Conservation (phyloP, 768 basidiomycete genomes). For the Amanita phalloides region DNA sequence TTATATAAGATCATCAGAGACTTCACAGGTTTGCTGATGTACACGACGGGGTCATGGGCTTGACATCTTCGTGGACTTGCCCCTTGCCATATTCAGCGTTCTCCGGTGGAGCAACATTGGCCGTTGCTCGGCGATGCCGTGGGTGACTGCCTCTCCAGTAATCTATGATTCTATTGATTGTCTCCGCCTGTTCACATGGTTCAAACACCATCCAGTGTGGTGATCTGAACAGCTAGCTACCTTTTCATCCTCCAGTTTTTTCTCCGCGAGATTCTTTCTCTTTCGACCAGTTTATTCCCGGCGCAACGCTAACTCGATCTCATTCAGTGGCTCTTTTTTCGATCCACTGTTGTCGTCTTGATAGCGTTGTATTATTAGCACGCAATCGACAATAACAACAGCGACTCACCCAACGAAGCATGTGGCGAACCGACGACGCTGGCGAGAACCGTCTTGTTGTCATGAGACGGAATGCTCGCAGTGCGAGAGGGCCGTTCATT, state of each 20-base stretch:
- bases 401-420: constrained; percentile 45
- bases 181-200: constrained; percentile 50
- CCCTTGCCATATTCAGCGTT: constrained; percentile 28
- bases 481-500: constrained; percentile 13
- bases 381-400: neutral
- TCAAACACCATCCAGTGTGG: neutral
- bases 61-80: constrained; percentile 19
- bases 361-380: neutral
- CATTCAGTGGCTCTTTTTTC: constrained; percentile 61
- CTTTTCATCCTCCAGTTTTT: constrained; percentile 82
- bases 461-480: constrained; percentile 22
- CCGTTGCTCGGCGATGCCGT: constrained; percentile 47
- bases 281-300: constrained; percentile 78
- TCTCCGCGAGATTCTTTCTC: constrained; percentile 70
- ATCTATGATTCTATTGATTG: constrained; percentile 78
- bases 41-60: constrained; percentile 34
- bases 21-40: too few species aligned
- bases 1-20: too few species aligned
- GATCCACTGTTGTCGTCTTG: constrained; percentile 18
- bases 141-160: constrained; percentile 82
- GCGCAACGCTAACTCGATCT: constrained; percentile 61
- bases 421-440: constrained; percentile 60
- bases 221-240: constrained; percentile 20
- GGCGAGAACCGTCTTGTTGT: constrained; percentile 54
- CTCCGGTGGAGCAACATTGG: constrained; percentile 22